phyloP scores from a whole-genome alignment of 2,329 filamentous ascomycete genomes.

The Verruconis gallopava region DNA sequence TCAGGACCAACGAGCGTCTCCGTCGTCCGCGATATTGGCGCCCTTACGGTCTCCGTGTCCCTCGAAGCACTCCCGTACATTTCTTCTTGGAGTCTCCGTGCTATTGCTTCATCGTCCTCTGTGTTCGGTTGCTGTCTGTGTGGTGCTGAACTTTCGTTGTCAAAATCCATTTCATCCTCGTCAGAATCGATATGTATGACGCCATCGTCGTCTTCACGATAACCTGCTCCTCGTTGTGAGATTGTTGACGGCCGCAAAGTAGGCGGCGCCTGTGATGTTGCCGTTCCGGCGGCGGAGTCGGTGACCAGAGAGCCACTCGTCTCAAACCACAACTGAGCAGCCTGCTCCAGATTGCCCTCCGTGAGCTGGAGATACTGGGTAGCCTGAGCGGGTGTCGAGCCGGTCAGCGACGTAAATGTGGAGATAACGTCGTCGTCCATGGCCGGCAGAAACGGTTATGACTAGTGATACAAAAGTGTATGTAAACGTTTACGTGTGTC shows the following conservation, averaged over 20 bases:
- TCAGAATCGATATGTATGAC: slow-evolving; percentile 68
- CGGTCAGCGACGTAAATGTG: slow-evolving; percentile 73
- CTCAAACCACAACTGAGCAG: slow-evolving; percentile 81
- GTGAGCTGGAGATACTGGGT: slow-evolving; percentile 73
- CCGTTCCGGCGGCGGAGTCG: slow-evolving; percentile 20
- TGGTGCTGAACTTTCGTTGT: slow-evolving; percentile 9
- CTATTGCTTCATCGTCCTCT: slow-evolving; percentile 90
- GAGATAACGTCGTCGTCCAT: slow-evolving; percentile 50
- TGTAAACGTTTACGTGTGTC: too few species aligned
- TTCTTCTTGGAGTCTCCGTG: slow-evolving; percentile 81
- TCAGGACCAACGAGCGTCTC: slow-evolving; percentile 78
- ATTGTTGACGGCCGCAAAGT: slow-evolving; percentile 18
- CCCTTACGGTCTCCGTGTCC: slow-evolving; percentile 55
- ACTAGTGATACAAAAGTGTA: too few species aligned
- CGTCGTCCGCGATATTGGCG: slow-evolving; percentile 80
- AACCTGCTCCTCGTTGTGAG: slow-evolving; percentile 16
- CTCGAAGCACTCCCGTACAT: slow-evolving; percentile 49
- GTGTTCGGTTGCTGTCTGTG: slow-evolving; percentile 29
- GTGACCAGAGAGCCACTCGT: slow-evolving; percentile 41
- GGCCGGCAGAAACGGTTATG: too few species aligned
- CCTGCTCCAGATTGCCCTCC: slow-evolving; percentile 72
- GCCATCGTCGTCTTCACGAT: slow-evolving; percentile 40
- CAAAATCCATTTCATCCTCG: slow-evolving; percentile 47
- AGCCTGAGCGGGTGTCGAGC: slow-evolving; percentile 58
- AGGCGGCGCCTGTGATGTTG: slow-evolving; percentile 9